These are phyloP conservation scores for Sporopachydermia lactativora DNA, from an alignment of 805 yeast species.

Conservation along the genomic window DNA sequence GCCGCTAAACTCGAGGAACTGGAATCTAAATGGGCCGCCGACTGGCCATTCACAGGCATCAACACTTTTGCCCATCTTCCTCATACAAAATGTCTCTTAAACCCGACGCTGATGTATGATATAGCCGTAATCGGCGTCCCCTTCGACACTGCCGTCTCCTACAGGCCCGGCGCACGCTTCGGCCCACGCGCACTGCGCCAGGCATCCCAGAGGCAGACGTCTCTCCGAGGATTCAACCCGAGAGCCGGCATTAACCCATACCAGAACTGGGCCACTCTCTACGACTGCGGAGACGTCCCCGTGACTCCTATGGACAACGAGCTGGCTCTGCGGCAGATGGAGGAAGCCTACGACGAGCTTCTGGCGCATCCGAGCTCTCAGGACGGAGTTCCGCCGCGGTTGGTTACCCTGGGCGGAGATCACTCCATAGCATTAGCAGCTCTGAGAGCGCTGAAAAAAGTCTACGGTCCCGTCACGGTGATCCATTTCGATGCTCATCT, in stretches of 20 bases:
- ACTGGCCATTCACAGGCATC: conserved; percentile 52
- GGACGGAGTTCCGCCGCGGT: conserved; percentile 34
- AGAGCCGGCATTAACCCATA: conserved; percentile 52
- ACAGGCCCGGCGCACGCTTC: conserved; percentile 71
- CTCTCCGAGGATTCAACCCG: conserved; percentile 55
- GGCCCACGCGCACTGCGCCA: conserved; percentile 62
- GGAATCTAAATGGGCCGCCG: conserved; percentile 56
- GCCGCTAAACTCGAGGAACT: conserved; percentile 20
- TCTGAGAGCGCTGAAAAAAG: conserved; percentile 42
- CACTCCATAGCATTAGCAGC: conserved; percentile 68
- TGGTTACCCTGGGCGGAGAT: conserved; percentile 71
- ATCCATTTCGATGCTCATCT: conserved; percentile 79
- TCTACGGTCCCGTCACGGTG: conserved; percentile 56
- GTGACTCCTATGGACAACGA: conserved; percentile 55
- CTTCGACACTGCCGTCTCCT: conserved; percentile 70
- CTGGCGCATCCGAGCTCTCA: conserved; percentile 19
- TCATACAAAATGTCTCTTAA: conserved; percentile 39
- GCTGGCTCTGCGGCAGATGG: conserved; percentile 49
- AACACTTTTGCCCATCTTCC: conserved; percentile 66
- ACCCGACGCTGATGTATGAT: conserved; percentile 37
- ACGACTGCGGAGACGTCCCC: conserved; percentile 61
- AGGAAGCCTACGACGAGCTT: conserved; percentile 41
- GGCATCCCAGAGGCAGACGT: conserved; percentile 58
- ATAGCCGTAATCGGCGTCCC: conserved; percentile 70
- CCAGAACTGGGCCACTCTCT: conserved; percentile 33